phyloP scores from a whole-genome alignment of 331 rosid species.

The Dryas integrifolia region DNA sequence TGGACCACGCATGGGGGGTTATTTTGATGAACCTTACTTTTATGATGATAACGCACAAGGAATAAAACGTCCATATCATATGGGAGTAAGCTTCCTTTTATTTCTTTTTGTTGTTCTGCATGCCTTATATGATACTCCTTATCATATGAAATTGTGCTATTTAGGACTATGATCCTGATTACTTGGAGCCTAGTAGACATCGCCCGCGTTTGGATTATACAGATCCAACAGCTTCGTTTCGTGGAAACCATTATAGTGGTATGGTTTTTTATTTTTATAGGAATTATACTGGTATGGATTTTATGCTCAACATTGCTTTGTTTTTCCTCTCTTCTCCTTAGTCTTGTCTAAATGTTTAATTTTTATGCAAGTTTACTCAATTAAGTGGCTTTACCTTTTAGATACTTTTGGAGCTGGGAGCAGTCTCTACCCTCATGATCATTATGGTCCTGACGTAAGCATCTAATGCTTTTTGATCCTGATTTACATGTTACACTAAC shows the following conservation, averaged over 20 bases:
- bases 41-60: conserved; percentile 50
- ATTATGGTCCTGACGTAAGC: conserved; percentile 64
- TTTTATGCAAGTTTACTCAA: conserved; percentile 13
- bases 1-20: conserved; percentile 47
- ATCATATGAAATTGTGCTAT: conserved; percentile 20
- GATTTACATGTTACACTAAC: conserved; percentile 9
- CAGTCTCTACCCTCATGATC: conserved; percentile 48
- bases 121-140: conserved; percentile 14
- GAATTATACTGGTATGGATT: conserved; percentile 41
- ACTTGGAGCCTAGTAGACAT: conserved; percentile 51
- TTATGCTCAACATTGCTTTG: conserved; percentile 3
- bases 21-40: conserved; percentile 50
- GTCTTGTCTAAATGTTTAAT: neutral
- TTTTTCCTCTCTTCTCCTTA: neutral
- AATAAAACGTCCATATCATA: conserved; percentile 59
- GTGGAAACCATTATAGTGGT: conserved; percentile 50
- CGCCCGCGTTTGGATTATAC: conserved; percentile 66
- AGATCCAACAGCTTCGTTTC: conserved; percentile 48
- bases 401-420: conserved; percentile 51
- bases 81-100: conserved; percentile 48
- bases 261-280: neutral
- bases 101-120: neutral
- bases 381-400: conserved; percentile 20
- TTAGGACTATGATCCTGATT: conserved; percentile 66
- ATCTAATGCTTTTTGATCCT: conserved; percentile 18